Base-by-base conservation (phyloP, 306 rosid species). In the Benincasa hispida region DNA sequence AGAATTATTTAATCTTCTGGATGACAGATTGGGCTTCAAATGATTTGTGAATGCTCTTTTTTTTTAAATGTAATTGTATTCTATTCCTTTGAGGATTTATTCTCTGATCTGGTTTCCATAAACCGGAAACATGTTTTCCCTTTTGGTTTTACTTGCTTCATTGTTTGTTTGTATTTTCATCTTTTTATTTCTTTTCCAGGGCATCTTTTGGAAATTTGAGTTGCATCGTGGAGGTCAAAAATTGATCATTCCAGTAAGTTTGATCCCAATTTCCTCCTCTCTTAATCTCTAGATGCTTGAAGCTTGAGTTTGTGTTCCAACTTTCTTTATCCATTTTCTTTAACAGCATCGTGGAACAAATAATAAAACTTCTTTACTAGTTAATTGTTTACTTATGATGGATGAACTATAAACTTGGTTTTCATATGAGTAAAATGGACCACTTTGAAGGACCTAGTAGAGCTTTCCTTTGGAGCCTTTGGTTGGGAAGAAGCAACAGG, bases 181-280 rank as follows among this genome's bases (percentile, higher is more conserved):
- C 65, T n/a, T 83, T 77, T 30, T 67, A 58, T 51, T 53, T 37
- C 65, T 69, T 85, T 84, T 62, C 67, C 98, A 94, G 99, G 99
- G 97, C 47, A 86, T 90, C 80, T 86, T 72, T 82, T 92, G 97
- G 99, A 95, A 83, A 83, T 80, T 95, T 68, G 96, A 95, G 82
- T 82, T 92, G 87, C 87, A 84, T 76, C 97, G 99, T 0, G 95
- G 97, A 53, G 97, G 96, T 53, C 99, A 95, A 80, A 95, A 92
- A 89, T 81, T 95, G 77, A 81, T 92, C 75, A 32, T 90, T 83
- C 99, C 98, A 24, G 99, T 89, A 88, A 88, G 93, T 41, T 79
- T 39, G 75, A 10, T 82, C 80, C 66, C 53, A 76, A 34, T 72
- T 82, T 80, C 68, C 72, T 7, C 76, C 65, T 75, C 13, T 28